Percentiles rank a stretch among this genome's conserved stretches.
Evolutionary conservation across 2,329 filamentous ascomycete species (phyloP).

Genomic region (Aspergillus sergii): DNA sequence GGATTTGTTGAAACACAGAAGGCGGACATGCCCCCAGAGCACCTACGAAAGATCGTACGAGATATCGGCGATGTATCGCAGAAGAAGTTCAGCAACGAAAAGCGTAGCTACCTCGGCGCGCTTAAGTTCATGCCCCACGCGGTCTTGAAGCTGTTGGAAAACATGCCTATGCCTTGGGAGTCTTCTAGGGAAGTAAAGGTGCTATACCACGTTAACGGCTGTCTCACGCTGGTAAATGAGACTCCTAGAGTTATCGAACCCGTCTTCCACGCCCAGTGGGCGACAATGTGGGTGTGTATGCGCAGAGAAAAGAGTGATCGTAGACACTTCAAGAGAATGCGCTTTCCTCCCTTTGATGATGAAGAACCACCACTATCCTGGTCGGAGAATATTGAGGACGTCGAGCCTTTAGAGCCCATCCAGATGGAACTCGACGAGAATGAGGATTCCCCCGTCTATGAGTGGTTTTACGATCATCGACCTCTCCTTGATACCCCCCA

Average conservation of each 20-base stretch:
- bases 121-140: slow-evolving; percentile 99
- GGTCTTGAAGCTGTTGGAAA: slow-evolving; percentile 93
- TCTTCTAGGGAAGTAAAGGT: slow-evolving; percentile 95
- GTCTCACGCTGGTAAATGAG: slow-evolving; percentile 95
- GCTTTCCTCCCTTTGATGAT: slow-evolving; percentile 97
- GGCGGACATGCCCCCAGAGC: slow-evolving; percentile 97
- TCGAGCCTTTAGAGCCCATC: slow-evolving; percentile 94
- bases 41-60: slow-evolving; percentile 95
- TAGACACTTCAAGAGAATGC: slow-evolving; percentile 96
- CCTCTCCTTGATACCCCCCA: slow-evolving; percentile 88
- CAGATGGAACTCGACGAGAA: slow-evolving; percentile 97
- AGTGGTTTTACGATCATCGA: slow-evolving; percentile 97
- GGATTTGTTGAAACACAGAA: slow-evolving; percentile 98
- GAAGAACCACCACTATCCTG: slow-evolving; percentile 96
- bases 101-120: slow-evolving; percentile 94
- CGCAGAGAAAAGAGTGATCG: slow-evolving; percentile 95
- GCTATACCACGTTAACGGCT: slow-evolving; percentile 96
- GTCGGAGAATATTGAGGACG: slow-evolving; percentile 98
- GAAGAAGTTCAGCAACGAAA: slow-evolving; percentile 98
- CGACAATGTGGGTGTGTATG: slow-evolving; percentile 99
- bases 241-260: slow-evolving; percentile 95
- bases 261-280: slow-evolving; percentile 98
- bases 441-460: slow-evolving; percentile 86
- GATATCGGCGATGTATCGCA: slow-evolving; percentile 99
- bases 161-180: slow-evolving; percentile 99